phyloP scores from a whole-genome alignment of 2,329 filamentous ascomycete genomes.

The Teratosphaeriaceae sp. region DNA sequence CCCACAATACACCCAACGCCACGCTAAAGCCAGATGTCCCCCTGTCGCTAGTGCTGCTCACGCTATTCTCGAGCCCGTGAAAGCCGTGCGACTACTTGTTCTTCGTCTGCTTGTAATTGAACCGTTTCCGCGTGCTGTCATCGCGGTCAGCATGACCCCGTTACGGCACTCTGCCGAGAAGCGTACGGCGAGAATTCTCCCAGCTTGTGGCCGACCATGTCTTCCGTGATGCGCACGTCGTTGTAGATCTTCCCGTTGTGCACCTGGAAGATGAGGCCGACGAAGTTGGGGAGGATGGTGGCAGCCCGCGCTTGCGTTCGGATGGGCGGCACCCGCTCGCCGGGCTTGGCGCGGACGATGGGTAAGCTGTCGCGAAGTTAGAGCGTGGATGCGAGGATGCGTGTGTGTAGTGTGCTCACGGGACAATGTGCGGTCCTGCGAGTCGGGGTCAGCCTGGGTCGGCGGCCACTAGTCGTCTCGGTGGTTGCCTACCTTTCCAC shows the following conservation, averaged over 20 bases:
- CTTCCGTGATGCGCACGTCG: constrained; percentile 78
- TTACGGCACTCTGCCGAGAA: background rate
- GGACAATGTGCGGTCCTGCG: constrained; percentile 61
- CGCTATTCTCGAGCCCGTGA: no score
- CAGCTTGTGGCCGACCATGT: constrained; percentile 94
- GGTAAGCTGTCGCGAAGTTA: constrained; percentile 44
- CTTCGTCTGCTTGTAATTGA: constrained; percentile 64
- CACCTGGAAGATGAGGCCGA: constrained; percentile 81
- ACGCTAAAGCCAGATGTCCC: background rate
- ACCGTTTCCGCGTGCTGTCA: constrained; percentile 58
- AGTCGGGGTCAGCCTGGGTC: constrained; percentile 10
- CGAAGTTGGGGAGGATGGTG: constrained; percentile 87
- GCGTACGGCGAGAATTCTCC: constrained; percentile 86
- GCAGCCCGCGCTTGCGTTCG: constrained; percentile 81
- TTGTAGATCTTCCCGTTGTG: constrained; percentile 87
- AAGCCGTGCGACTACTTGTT: constrained; percentile 54
- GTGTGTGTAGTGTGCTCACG: constrained; percentile 45
- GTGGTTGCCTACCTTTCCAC: constrained; percentile 65
- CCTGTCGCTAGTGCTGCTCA: no score
- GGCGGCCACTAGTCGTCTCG: background rate
- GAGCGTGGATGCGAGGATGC: constrained; percentile 43
- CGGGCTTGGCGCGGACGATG: constrained; percentile 55
- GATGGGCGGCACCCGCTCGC: constrained; percentile 64
- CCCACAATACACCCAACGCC: no score
- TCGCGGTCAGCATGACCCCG: constrained; percentile 1